Evolutionary conservation across 2,329 filamentous ascomycete genomes (phyloP).

Genomic region (Fusarium sp.): DNA sequence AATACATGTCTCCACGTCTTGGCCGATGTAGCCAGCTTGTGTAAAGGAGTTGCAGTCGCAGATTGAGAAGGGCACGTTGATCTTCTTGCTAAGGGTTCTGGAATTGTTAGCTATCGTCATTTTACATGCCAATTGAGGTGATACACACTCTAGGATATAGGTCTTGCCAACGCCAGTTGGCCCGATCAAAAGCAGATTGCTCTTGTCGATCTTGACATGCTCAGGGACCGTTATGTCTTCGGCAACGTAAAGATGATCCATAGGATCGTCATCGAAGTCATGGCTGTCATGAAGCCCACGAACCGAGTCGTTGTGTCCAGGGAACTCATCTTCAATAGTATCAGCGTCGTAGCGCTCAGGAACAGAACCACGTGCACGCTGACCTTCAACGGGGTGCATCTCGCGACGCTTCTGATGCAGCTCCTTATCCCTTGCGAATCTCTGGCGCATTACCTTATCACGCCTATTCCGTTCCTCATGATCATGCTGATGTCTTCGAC

Average conservation of each 20-base stretch:
- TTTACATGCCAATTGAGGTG: background rate
- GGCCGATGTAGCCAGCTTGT: constrained; percentile 96
- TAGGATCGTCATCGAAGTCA: constrained; percentile 47
- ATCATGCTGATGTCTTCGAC: constrained; percentile 82
- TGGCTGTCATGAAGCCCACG: constrained; percentile 55
- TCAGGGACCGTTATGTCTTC: constrained; percentile 59
- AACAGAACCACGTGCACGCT: constrained; percentile 48
- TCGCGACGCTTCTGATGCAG: constrained; percentile 65
- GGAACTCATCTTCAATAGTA: constrained; percentile 63
- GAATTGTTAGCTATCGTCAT: constrained; percentile 28
- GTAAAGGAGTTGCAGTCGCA: constrained; percentile 97
- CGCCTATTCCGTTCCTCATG: constrained; percentile 66
- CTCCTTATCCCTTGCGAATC: constrained; percentile 75
- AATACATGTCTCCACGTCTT: constrained; percentile 96
- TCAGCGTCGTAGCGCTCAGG: constrained; percentile 51
- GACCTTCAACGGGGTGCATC: constrained; percentile 83
- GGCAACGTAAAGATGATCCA: constrained; percentile 60
- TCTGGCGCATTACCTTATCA: constrained; percentile 77
- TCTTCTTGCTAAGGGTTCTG: constrained; percentile 87
- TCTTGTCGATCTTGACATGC: constrained; percentile 87
- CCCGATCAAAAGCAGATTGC: constrained; percentile 89
- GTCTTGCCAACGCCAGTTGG: constrained; percentile 97
- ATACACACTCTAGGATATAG: constrained; percentile 78
- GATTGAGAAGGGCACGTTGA: constrained; percentile 96
- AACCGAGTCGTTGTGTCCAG: constrained; percentile 62